Evolutionary conservation across 257 asterid genomes (phyloP).

Genomic region (Ophiorrhiza pumila): DNA sequence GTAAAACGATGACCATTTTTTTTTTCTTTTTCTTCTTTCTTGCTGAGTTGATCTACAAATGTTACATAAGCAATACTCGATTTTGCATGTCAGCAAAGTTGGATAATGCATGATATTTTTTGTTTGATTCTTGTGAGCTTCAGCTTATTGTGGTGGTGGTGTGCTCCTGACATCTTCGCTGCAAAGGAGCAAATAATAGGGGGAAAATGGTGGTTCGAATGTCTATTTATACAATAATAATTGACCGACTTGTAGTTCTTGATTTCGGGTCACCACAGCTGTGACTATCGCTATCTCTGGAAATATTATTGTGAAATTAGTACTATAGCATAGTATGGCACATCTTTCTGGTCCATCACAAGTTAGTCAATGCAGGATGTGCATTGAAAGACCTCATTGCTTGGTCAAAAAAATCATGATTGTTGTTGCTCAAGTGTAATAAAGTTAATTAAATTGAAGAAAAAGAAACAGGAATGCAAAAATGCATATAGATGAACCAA

Average conservation of each 20-base stretch:
- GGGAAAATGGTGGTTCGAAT: not conserved
- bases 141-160: not conserved
- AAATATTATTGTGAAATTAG: not conserved
- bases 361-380: not conserved
- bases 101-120: not conserved
- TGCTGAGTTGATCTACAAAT: not conserved
- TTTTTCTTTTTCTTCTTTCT: not conserved
- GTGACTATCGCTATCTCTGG: not conserved
- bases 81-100: no score
- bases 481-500: no score
- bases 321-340: not conserved
- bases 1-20: not conserved
- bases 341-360: not conserved
- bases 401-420: not conserved
- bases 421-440: not conserved
- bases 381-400: not conserved
- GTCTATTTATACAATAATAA: constrained; percentile 7
- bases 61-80: no score
- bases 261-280: not conserved
- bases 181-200: not conserved
- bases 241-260: constrained; percentile 1
- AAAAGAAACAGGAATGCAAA: no score
- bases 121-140: not conserved
- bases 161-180: not conserved
- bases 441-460: no score